Evolutionary conservation across 805 yeast species (phyloP), one percentile per base, ranked within the genome.

Genomic region (Maudiozyma serrabonitensis): DNA sequence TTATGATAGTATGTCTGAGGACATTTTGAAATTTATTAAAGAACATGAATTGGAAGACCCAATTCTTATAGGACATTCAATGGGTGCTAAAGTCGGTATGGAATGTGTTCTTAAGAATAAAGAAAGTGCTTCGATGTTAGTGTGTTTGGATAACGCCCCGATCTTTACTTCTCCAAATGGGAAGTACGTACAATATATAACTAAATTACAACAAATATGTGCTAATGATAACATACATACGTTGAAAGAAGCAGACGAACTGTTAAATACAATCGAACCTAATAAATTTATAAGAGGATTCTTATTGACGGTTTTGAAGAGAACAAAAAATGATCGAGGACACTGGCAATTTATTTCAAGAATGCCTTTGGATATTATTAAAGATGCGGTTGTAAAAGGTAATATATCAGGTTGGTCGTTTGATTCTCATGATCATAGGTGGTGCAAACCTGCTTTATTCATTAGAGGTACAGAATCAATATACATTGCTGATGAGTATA

Each of bases 51-150:
- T 43, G 56, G 62, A 23, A 48, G 62, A 53, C 50, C 84, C 87
- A 0, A 77, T 85, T n/a, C 51, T 85, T 18, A 69, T 85, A 16
- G 95, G 95, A 0, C 93, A 85, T 62, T 84, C 91, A 0, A 84
- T 87, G 93, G 99, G 99, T 6, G 99, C 95, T 4, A 90, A 91
- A 60, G 77, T 91, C 0, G 96, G 84, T 6, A 90, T 91, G 97
- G 89, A 93, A 0, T 71, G 85, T 5, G 82, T 87, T 0, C 69
- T 93, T 50, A 71, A 88, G 46, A 71, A 76, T 21, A 91, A 90
- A 0, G 75, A 78, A 0, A 56, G 81, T 11, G 80, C 82, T 6
- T 71, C 77, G 13, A 73, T 81, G 68, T 58, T 89, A 44, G 77
- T 90, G 4, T 71, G 88, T 6, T 95, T 93, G 6, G 99, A 91